phyloP scores from a whole-genome alignment of 176 grass and related monocot genomes.

The Puccinellia tenuiflora region DNA sequence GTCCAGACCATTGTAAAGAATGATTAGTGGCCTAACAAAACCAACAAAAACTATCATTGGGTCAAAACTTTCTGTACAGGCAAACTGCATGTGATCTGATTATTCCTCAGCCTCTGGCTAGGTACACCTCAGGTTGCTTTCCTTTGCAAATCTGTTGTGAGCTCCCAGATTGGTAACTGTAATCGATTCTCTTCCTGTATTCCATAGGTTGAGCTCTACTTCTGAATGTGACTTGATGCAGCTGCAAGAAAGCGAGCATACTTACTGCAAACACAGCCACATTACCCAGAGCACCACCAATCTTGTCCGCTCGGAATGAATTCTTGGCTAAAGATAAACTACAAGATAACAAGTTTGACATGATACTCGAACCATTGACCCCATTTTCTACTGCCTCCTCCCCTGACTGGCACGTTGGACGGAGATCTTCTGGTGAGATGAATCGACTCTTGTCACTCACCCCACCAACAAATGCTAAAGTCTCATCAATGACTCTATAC shows the following conservation, averaged over 20 bases:
- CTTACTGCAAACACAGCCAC: constrained; percentile 71
- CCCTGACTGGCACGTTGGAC: constrained; percentile 16
- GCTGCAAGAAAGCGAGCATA: constrained; percentile 71
- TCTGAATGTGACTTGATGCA: constrained; percentile 56
- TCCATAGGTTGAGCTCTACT: constrained; percentile 13
- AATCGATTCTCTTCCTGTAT: constrained; percentile 36
- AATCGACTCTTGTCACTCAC: constrained; percentile 46
- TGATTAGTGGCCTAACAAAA: constrained; percentile 45
- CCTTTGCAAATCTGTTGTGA: constrained; percentile 29
- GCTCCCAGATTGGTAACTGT: constrained; percentile 22
- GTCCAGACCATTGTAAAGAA: constrained; percentile 35
- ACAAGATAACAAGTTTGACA: constrained; percentile 43
- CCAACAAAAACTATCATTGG: neutral
- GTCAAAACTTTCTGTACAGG: constrained; percentile 53
- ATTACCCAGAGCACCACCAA: constrained; percentile 53
- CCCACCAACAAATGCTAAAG: constrained; percentile 67
- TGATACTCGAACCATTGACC: constrained; percentile 39
- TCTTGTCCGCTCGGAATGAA: constrained; percentile 36
- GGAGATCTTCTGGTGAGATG: constrained; percentile 46
- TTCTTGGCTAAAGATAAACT: constrained; percentile 60
- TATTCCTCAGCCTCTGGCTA: constrained; percentile 55
- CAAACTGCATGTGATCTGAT: neutral
- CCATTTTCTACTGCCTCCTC: constrained; percentile 29
- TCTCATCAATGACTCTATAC: constrained; percentile 72
- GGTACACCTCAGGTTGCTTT: constrained; percentile 62